These are phyloP conservation scores for Solioccasus polychromus DNA, from an alignment of 768 basidiomycete species.

Conservation along the genomic window DNA sequence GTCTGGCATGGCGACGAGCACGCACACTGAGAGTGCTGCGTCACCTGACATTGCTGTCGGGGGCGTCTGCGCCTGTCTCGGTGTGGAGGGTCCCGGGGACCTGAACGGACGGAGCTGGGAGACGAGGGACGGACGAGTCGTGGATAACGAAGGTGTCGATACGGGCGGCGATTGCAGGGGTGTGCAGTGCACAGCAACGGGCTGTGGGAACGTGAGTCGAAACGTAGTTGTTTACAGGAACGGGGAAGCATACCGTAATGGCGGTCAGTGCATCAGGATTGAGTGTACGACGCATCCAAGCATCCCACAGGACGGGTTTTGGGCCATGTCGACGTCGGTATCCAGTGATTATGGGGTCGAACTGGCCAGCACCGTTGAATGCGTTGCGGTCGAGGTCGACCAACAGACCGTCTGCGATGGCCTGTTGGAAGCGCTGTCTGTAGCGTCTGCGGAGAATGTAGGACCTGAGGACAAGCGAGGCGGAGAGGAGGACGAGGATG, in stretches of 20 bases:
- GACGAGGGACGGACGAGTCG: slow-evolving; percentile 1
- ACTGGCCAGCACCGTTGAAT: neutral
- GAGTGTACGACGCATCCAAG: slow-evolving; percentile 6
- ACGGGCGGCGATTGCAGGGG: slow-evolving; percentile 1
- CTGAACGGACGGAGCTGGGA: slow-evolving; percentile 10
- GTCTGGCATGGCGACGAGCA: slow-evolving; percentile 25
- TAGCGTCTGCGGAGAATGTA: slow-evolving; percentile 58
- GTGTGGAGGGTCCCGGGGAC: neutral
- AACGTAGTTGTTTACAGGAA: neutral
- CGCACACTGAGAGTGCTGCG: slow-evolving; percentile 10
- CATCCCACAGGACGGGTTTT: slow-evolving; percentile 17
- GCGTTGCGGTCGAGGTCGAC: slow-evolving; percentile 31
- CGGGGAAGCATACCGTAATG: slow-evolving; percentile 11
- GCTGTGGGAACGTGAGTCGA: slow-evolving; percentile 9
- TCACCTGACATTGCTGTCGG: slow-evolving; percentile 1
- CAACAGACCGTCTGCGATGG: slow-evolving; percentile 44
- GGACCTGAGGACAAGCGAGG: slow-evolving; percentile 61
- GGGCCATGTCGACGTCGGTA: slow-evolving; percentile 12
- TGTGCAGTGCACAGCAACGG: slow-evolving; percentile 12
- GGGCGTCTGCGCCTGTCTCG: neutral
- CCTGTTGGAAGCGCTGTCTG: slow-evolving; percentile 50
- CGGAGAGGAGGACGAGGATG: slow-evolving; percentile 63
- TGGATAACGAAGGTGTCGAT: neutral
- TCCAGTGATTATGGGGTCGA: neutral
- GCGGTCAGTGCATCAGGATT: slow-evolving; percentile 8